Percentiles rank a stretch among this genome's conserved stretches.
Evolutionary conservation across 1,284 basidiomycete genomes (phyloP).

Genomic region (Schizophyllum amplum): DNA sequence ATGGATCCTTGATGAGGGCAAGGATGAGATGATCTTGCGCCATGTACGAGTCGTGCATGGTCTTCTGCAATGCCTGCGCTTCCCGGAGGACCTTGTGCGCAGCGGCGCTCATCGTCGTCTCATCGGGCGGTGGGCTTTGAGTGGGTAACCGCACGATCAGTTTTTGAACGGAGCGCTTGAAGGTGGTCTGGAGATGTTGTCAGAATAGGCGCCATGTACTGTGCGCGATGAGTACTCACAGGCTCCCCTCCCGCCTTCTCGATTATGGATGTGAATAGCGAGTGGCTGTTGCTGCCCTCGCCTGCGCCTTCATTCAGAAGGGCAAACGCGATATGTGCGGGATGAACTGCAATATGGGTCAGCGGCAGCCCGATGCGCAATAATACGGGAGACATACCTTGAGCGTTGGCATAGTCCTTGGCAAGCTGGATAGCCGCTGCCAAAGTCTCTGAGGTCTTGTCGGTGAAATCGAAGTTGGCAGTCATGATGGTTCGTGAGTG

Average conservation of each 20-base stretch:
- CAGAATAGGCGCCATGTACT: slow-evolving; percentile 29
- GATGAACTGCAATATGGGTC: slow-evolving; percentile 41
- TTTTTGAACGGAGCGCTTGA: slow-evolving; percentile 62
- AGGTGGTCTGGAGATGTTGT: slow-evolving; percentile 34
- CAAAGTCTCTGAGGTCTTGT: slow-evolving; percentile 65
- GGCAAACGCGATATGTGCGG: slow-evolving; percentile 70
- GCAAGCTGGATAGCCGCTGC: slow-evolving; percentile 69
- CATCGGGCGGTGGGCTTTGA: slow-evolving; percentile 81
- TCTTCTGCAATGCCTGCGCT: slow-evolving; percentile 77
- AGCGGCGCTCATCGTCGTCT: slow-evolving; percentile 57
- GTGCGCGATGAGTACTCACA: slow-evolving; percentile 30
- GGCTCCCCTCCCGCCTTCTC: slow-evolving; percentile 73
- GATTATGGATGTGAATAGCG: slow-evolving; percentile 71
- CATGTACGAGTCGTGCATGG: slow-evolving; percentile 89
- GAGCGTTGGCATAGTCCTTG: slow-evolving; percentile 75
- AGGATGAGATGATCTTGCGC: slow-evolving; percentile 84
- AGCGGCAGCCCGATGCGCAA: slow-evolving; percentile 5
- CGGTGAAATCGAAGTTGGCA: slow-evolving; percentile 69
- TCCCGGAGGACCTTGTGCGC: slow-evolving; percentile 68
- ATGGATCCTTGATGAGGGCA: slow-evolving; percentile 69
- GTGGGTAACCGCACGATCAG: slow-evolving; percentile 71
- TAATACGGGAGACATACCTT: slow-evolving; percentile 22
- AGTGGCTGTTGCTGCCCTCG: slow-evolving; percentile 22
- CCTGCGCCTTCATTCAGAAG: slow-evolving; percentile 58
- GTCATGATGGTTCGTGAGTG: slow-evolving; percentile 31